Conservation (phyloP, 768 basidiomycete genomes). For the Dacryopinax spathularia region DNA sequence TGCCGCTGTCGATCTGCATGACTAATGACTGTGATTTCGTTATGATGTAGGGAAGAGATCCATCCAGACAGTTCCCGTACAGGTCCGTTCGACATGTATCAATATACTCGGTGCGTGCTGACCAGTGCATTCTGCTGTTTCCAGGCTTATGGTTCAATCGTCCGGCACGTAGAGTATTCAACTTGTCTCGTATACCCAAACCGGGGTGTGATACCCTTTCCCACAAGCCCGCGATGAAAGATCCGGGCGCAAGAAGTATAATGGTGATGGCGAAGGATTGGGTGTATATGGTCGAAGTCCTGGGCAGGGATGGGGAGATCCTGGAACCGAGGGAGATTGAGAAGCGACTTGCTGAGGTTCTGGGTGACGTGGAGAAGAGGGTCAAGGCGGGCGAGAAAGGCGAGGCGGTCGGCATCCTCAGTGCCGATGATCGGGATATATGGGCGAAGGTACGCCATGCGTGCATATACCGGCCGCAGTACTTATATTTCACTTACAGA, state of each 20-base stretch:
- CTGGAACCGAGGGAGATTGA: constrained; percentile 34
- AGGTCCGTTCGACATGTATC: constrained; percentile 38
- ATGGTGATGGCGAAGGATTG: constrained; percentile 62
- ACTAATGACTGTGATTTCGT: neutral
- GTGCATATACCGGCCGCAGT: neutral
- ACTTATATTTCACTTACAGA: constrained; percentile 32
- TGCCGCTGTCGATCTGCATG: constrained; percentile 3
- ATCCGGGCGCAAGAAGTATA: constrained; percentile 42
- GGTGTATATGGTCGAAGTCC: constrained; percentile 63
- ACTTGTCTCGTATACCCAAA: constrained; percentile 60
- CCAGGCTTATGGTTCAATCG: constrained; percentile 16
- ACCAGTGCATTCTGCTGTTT: constrained; percentile 11
- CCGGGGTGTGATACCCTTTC: constrained; percentile 50
- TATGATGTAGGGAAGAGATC: constrained; percentile 42
- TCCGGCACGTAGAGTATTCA: constrained; percentile 37
- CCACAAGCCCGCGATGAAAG: constrained; percentile 30
- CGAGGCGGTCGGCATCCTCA: constrained; percentile 53
- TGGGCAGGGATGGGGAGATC: constrained; percentile 28
- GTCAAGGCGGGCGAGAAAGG: constrained; percentile 40
- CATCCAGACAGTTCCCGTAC: constrained; percentile 58
- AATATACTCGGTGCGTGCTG: constrained; percentile 25
- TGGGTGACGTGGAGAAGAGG: constrained; percentile 44
- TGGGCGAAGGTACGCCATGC: constrained; percentile 55
- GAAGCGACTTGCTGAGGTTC: constrained; percentile 30
- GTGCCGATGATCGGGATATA: constrained; percentile 62